These are phyloP conservation scores for Pseudogymnoascus sp. DNA, from an alignment of 2,329 filamentous ascomycete genomes.

Conservation along the genomic window DNA sequence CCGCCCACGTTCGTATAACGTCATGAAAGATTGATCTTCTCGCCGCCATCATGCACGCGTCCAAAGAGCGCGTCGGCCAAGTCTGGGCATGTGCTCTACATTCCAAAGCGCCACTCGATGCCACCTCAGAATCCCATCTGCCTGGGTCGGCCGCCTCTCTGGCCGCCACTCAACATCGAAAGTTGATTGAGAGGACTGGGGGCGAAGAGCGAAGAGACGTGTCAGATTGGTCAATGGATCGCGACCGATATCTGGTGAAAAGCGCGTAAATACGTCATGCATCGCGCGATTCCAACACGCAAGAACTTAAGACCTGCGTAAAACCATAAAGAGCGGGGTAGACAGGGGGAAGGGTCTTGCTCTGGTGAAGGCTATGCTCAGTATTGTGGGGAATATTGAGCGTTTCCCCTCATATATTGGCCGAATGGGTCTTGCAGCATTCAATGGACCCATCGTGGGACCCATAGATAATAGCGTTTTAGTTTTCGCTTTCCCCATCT, in stretches of 20 bases:
- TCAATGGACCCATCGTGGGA: not conserved
- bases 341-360: constrained; percentile 1
- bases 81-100: not conserved
- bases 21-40: not conserved
- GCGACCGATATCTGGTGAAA: not conserved
- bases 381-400: constrained; percentile 2
- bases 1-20: not conserved
- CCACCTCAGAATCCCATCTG: not conserved
- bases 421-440: not conserved
- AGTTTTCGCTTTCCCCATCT: not conserved
- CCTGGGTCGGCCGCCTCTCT: not conserved
- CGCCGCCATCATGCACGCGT: not conserved
- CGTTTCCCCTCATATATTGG: not conserved
- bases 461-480: constrained; percentile 1
- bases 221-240: constrained; percentile 3
- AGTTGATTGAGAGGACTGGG: not conserved
- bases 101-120: not conserved
- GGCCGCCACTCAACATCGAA: not conserved
- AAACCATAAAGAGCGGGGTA: constrained; percentile 8
- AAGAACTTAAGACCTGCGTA: constrained; percentile 8
- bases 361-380: not conserved
- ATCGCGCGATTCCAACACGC: constrained; percentile 1
- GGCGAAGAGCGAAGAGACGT: not conserved
- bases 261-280: constrained; percentile 6
- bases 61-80: not conserved